A percentile compares a stretch with the other conserved stretches of the same genome.
Conservation (phyloP, 1,139 yeast genomes). For the Suhomyces coccinellae region DNA sequence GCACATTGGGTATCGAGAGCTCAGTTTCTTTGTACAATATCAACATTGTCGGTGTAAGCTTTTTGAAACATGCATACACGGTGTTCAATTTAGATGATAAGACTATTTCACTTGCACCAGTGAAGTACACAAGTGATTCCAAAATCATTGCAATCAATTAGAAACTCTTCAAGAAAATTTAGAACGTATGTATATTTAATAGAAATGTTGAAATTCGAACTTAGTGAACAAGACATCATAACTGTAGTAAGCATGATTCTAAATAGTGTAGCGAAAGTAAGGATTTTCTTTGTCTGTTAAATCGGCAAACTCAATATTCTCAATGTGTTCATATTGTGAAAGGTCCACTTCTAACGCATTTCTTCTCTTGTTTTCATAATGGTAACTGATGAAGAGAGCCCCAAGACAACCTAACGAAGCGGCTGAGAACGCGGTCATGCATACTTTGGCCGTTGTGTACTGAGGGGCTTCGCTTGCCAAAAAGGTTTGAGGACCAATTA, state of each 20-base stretch:
- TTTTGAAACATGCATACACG: conserved; percentile 38
- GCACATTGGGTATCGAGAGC: conserved; percentile 8
- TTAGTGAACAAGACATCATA: too few relatives aligned
- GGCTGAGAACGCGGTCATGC: conserved; percentile 44
- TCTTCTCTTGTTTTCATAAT: conserved; percentile 41
- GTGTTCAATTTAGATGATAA: conserved; percentile 42
- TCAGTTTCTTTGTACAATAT: conserved; percentile 11
- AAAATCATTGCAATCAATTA: neutral
- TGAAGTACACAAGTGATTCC: conserved; percentile 26
- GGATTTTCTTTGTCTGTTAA: conserved; percentile 68
- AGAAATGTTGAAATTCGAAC: too few relatives aligned
- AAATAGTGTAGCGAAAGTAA: conserved; percentile 51
- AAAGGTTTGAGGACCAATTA: conserved; percentile 73
- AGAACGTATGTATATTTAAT: too few relatives aligned
- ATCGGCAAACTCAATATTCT: conserved; percentile 59
- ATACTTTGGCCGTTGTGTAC: conserved; percentile 48
- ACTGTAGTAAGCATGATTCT: too few relatives aligned
- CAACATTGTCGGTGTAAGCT: conserved; percentile 36
- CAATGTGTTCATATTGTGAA: conserved; percentile 25
- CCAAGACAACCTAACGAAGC: conserved; percentile 26
- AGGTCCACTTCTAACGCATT: conserved; percentile 26
- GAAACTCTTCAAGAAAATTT: neutral
- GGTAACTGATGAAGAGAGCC: conserved; percentile 33
- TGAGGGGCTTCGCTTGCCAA: conserved; percentile 52
- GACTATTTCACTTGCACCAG: conserved; percentile 39